These are phyloP conservation scores for Closterium sp. DNA, from an alignment of 139 green algal genomes.

Conservation along the genomic window DNA sequence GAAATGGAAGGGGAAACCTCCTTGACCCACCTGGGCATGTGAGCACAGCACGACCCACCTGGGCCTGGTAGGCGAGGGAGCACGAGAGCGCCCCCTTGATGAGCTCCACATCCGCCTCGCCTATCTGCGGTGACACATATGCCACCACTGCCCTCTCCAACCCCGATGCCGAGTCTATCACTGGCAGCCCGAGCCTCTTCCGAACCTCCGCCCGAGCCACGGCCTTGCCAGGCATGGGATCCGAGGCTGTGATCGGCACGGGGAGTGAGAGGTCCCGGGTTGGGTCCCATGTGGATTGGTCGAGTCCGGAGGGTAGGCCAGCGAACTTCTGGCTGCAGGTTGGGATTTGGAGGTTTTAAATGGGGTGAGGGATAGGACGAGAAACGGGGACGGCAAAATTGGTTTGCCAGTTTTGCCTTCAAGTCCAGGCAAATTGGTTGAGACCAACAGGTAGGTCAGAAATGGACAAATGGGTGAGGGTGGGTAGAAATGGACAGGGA, in stretches of 20 bases:
- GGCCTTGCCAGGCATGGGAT: constrained; percentile 16
- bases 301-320: constrained; percentile 16
- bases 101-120: constrained; percentile 26
- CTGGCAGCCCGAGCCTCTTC: not conserved
- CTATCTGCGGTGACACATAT: constrained; percentile 19
- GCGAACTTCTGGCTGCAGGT: constrained; percentile 32
- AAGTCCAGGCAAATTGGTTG: too few relatives aligned
- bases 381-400: not conserved
- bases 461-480: too few relatives aligned
- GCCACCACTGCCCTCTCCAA: not conserved
- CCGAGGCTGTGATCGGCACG: not conserved
- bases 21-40: too few relatives aligned
- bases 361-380: not conserved
- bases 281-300: constrained; percentile 30
- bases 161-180: not conserved
- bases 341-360: not conserved
- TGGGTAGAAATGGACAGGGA: too few relatives aligned
- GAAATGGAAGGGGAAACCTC: too few relatives aligned
- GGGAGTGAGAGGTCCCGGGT: constrained; percentile 12
- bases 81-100: not conserved
- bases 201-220: constrained; percentile 2
- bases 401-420: too few relatives aligned
- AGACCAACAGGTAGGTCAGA: too few relatives aligned
- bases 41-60: not conserved
- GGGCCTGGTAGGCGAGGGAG: not conserved